Evolutionary conservation across 176 grass and related monocot species (phyloP), one percentile per base, ranked within the genome.

Genomic region (Oryza meyeriana): DNA sequence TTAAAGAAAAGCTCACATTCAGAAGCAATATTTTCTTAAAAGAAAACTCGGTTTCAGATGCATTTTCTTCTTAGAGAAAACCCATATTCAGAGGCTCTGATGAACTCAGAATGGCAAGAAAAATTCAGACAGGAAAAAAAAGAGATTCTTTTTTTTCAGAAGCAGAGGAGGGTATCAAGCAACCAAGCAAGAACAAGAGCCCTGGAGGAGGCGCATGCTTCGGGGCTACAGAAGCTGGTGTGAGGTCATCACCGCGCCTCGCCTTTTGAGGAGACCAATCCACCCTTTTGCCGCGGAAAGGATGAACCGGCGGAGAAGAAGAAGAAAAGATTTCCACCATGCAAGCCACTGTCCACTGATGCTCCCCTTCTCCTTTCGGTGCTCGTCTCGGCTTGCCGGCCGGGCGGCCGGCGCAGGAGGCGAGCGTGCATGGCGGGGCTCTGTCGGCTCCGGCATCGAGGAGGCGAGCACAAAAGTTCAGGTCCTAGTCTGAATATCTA

Each of bases 151-250:
- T 17, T 48, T 42, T 48, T 48, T 50, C 4, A 50, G 47, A 20
- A 50, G 13, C 5, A n/a, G 44, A 25, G 36, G 22, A n/a, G 11
- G 7, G 9, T 6, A 17, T 10, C 40, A 12, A 41, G 40, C 40
- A 12, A 41, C 3, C 11, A 8, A 45, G 28, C 14, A 77, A 64
- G 41, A 85, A 81, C 72, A 89, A 85, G 70, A 85, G 39, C 55
- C 87, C 81, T 80, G 29, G 87, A 84, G 69, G 45, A 61, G 67
- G 76, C 29, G 67, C 59, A 5, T 69, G 22, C 87, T 80, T 89
- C 85, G 39, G 29, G 76, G 82, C 29, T 57, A 71, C 78, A 85
- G 64, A 57, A 57, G 17, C 20, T n/a, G n/a, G 66, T 89, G 83
- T 86, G 88, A 67, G 83, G 57, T 77, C 87, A 72, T 81, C 65